Evolutionary conservation across 2,329 filamentous ascomycete species (phyloP).

Genomic region (Fusarium avenaceum): DNA sequence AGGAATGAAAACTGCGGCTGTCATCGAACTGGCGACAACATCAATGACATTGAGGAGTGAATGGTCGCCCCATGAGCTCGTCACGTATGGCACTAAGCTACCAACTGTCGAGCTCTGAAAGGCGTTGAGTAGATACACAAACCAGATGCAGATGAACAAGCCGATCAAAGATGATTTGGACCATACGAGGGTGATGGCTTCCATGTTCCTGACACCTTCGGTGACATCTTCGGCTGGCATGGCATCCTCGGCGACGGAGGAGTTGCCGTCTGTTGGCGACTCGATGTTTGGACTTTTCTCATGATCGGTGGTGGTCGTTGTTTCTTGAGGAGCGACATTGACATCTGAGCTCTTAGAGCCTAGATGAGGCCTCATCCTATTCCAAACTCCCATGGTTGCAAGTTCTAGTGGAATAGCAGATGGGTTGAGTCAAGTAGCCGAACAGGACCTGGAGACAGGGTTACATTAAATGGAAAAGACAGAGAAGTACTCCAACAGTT

Average conservation of each 20-base stretch:
- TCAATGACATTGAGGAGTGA: slow-evolving; percentile 22
- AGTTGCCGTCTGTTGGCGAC: slow-evolving; percentile 23
- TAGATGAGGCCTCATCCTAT: not conserved
- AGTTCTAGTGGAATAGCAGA: not conserved
- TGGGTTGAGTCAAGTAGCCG: not conserved
- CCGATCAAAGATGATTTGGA: slow-evolving; percentile 9
- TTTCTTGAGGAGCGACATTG: slow-evolving; percentile 6
- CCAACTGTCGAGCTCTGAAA: slow-evolving; percentile 56
- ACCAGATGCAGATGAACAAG: slow-evolving; percentile 29
- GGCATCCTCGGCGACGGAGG: not conserved
- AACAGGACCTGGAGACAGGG: not conserved
- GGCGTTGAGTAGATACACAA: slow-evolving; percentile 18
- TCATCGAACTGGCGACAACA: slow-evolving; percentile 22
- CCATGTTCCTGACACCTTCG: slow-evolving; percentile 38
- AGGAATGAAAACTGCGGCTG: slow-evolving; percentile 12
- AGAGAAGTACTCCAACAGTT: not conserved
- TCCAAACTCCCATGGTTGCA: slow-evolving; percentile 10
- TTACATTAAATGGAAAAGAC: slow-evolving; percentile 9
- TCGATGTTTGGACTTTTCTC: slow-evolving; percentile 12
- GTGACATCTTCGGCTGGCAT: slow-evolving; percentile 33
- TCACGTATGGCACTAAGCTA: slow-evolving; percentile 14
- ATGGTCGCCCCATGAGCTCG: slow-evolving; percentile 8
- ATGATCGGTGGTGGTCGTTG: slow-evolving; percentile 8
- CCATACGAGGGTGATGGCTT: slow-evolving; percentile 27
- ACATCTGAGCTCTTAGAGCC: slow-evolving; percentile 12